These are phyloP conservation scores for Spiraea crenata DNA, from an alignment of 331 rosid species.

Conservation along the genomic window DNA sequence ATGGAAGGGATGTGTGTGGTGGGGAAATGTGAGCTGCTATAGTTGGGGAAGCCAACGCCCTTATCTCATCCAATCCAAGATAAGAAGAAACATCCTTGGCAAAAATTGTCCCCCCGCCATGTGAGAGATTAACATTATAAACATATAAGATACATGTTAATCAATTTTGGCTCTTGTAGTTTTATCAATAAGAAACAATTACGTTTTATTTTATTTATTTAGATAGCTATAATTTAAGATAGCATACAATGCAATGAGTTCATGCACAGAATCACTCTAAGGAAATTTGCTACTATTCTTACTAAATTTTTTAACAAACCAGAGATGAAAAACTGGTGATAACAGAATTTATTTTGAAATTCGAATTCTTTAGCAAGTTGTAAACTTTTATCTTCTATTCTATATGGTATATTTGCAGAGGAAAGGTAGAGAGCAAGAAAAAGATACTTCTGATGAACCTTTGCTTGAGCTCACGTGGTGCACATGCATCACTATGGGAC, in stretches of 20 bases:
- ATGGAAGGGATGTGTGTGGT: slow-evolving; percentile 19
- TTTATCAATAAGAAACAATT: too few relatives aligned
- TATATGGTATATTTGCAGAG: background rate
- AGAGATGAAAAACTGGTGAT: too few relatives aligned
- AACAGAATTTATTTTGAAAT: too few relatives aligned
- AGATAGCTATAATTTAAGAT: too few relatives aligned
- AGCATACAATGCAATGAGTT: too few relatives aligned
- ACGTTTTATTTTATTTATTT: too few relatives aligned
- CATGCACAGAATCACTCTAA: too few relatives aligned
- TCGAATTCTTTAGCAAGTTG: too few relatives aligned
- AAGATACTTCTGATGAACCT: background rate
- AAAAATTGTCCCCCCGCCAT: slow-evolving; percentile 9
- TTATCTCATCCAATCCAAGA: slow-evolving; percentile 12
- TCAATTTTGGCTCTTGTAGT: background rate
- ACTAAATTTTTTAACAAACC: too few relatives aligned
- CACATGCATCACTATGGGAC: slow-evolving; percentile 26
- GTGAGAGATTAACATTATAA: background rate
- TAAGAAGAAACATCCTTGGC: slow-evolving; percentile 6
- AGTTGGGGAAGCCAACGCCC: slow-evolving; percentile 14
- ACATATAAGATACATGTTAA: background rate
- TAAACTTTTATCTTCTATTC: too few relatives aligned
- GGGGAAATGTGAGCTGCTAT: slow-evolving; percentile 22
- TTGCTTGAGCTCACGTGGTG: slow-evolving; percentile 27
- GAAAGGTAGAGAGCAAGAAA: background rate
- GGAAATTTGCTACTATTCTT: too few relatives aligned